Evolutionary conservation across 345 rosid genomes (phyloP), one percentile per base, ranked within the genome.

Genomic region (Ricinus communis): DNA sequence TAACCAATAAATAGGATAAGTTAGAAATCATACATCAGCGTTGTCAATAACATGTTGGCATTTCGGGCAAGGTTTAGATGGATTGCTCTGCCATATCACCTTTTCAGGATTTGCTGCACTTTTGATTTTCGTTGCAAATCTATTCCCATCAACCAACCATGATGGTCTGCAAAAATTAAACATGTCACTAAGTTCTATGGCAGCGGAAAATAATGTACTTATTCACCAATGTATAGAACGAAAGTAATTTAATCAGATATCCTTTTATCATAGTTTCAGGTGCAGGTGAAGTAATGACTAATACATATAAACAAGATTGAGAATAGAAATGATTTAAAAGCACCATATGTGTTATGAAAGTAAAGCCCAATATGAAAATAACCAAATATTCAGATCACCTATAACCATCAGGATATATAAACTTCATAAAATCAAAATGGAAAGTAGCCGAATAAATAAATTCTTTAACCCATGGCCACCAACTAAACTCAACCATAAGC

Each of bases 91-190:
- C 91, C 91, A 92, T 64, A 67, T 79, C 51, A 85, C 85, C 72
- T 79, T 80, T 64, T 80, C 77, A 0, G 81, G 89, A 83, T 87
- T 73, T 3, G 96, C 87, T 12, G 97, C 99, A 82, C 89, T 90
- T 88, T 66, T 90, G 41, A 95, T 95, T 78, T 95, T 92, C 24
- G 96, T 81, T 4, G 99, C 97, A 57, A 95, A 60, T 52, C 99
- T 83, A 40, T 82, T 87, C 64, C 88, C 79, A 63, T 95, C 99
- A 36, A 95, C 88, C 69, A 95, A 79, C 99, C 99, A 95, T 57
- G 96, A 76, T 64, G 83, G 84, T 30, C 99, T 95, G 83, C 68
- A 86, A 76, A 61, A 63, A 75, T 47, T n/a, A 13, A 28, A 12
- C 3, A 49, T 0, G 49, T 30, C 9, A 47, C 21, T n/a, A 28